These are phyloP conservation scores for Selaginella moellendorffii DNA, from an alignment of 75 land plant genomes.

Conservation along the genomic window DNA sequence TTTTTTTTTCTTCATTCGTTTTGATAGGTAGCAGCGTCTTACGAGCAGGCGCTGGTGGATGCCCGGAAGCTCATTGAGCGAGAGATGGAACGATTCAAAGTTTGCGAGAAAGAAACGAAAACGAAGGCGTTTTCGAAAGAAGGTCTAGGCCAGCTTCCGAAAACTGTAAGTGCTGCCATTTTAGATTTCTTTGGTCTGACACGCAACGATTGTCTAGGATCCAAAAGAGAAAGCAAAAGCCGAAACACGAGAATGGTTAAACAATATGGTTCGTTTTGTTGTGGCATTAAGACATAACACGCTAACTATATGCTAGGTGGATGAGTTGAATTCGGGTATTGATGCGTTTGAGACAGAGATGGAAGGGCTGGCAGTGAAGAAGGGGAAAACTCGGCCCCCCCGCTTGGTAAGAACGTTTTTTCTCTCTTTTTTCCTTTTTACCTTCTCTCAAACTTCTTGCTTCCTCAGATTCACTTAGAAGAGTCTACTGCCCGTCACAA, in stretches of 20 bases:
- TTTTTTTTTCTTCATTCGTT: too few species aligned
- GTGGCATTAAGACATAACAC: too few species aligned
- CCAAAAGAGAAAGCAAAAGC: conserved; percentile 93
- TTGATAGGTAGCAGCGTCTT: conserved; percentile 83
- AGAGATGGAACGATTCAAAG: conserved; percentile 94
- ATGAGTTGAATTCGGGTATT: conserved; percentile 71
- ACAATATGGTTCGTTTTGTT: conserved; percentile 97
- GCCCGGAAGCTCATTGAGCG: conserved; percentile 88
- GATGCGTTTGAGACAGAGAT: conserved; percentile 88
- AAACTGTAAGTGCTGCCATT: conserved; percentile 47
- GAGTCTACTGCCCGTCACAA: conserved; percentile 75
- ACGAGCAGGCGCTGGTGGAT: conserved; percentile 94
- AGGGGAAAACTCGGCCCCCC: conserved; percentile 80
- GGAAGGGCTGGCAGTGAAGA: conserved; percentile 78
- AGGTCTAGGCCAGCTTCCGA: conserved; percentile 90
- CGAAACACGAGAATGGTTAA: conserved; percentile 96
- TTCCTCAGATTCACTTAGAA: conserved; percentile 56
- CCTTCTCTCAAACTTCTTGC: neutral
- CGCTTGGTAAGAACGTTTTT: conserved; percentile 42
- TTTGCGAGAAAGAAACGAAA: conserved; percentile 96
- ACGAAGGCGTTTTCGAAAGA: conserved; percentile 97
- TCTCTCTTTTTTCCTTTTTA: neutral
- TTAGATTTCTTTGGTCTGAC: neutral
- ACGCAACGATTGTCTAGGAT: conserved; percentile 36
- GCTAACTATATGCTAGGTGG: too few species aligned